Evolutionary conservation across 73 alveolate species (phyloP), one percentile per base, ranked within the genome.

Genomic region (Paramecium octaurelia): DNA sequence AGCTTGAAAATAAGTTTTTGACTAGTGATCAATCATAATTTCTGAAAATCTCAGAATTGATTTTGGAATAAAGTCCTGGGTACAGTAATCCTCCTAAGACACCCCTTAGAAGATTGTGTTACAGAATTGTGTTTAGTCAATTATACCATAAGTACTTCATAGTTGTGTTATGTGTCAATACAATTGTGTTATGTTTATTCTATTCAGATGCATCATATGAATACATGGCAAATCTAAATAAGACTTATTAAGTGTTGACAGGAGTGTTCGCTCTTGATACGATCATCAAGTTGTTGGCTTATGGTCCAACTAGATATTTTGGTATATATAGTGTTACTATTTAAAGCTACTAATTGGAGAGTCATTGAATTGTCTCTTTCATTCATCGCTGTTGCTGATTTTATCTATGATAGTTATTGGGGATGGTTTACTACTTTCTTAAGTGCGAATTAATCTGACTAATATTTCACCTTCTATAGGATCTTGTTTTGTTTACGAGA

Each of bases 1-100:
- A 80, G 12, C 21, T 80, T 24, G 91, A 80, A 35, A 42, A 40
- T 23, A 80, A 80, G 12, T 46, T 20, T 46, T 35, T 80, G 16
- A 80, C 91, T 11, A 20, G n/a, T 40, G 91, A 80, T 43, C 29
- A 80, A 80, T 80, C 91, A 23, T 43, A 80, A 80, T 80, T 80
- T 64, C 44, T 80, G 8, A 80, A 80, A 80, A 80, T 44, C 9
- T 24, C 91, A 31, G 48, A 48, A 48, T 43, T 80, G 14, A 80
- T 80, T 3, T 48, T 80, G 24, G 14, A 80, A 44, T 20, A 80
- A 48, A 44, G 42, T 18, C 91, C 91, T 3, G 73, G 73, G 20
- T 80, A 80, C 24, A 31, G 64, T 43, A 24, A 42, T 44, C 76
- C 91, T 10, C 91, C 91, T 1, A 48, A 42, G 12, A 31, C 91